Conservation (phyloP, 2,329 filamentous ascomycete genomes). For the Hypoxylon sp. region DNA sequence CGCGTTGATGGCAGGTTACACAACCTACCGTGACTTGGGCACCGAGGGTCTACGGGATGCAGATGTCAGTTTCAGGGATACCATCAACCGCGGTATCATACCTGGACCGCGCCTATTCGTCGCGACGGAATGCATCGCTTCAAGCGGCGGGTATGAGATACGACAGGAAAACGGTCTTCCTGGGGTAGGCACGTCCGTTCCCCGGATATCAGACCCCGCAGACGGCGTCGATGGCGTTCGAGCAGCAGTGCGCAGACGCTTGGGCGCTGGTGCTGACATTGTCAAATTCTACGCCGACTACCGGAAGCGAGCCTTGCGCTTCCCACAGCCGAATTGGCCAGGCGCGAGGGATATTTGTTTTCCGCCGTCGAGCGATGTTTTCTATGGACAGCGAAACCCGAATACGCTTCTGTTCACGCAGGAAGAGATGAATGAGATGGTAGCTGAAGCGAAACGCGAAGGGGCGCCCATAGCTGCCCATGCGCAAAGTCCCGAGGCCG, state of each 20-base stretch:
- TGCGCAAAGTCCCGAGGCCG: slow-evolving; percentile 59
- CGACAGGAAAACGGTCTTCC: slow-evolving; percentile 61
- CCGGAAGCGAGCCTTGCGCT: slow-evolving; percentile 61
- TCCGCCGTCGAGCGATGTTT: slow-evolving; percentile 53
- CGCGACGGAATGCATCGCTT: slow-evolving; percentile 66
- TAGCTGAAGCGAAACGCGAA: slow-evolving; percentile 61
- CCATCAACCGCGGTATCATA: slow-evolving; percentile 67
- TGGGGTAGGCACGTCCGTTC: slow-evolving; percentile 53
- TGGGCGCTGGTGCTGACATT: slow-evolving; percentile 65
- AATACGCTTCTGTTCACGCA: slow-evolving; percentile 63
- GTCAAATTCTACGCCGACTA: slow-evolving; percentile 69
- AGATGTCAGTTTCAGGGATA: slow-evolving; percentile 67
- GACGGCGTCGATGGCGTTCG: slow-evolving; percentile 65
- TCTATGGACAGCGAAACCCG: slow-evolving; percentile 56
- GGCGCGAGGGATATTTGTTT: slow-evolving; percentile 54
- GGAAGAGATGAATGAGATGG: slow-evolving; percentile 66
- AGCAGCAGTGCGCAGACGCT: slow-evolving; percentile 62
- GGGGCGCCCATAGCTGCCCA: slow-evolving; percentile 62
- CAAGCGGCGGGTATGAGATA: slow-evolving; percentile 65
- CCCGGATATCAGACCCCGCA: slow-evolving; percentile 60
- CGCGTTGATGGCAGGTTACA: slow-evolving; percentile 71
- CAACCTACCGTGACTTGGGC: slow-evolving; percentile 70
- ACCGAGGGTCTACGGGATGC: slow-evolving; percentile 66
- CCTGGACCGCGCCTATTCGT: slow-evolving; percentile 71
- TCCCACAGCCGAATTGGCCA: slow-evolving; percentile 54